phyloP scores from a whole-genome alignment of 176 grass and related monocot species.

The Tuctoria greenei region DNA sequence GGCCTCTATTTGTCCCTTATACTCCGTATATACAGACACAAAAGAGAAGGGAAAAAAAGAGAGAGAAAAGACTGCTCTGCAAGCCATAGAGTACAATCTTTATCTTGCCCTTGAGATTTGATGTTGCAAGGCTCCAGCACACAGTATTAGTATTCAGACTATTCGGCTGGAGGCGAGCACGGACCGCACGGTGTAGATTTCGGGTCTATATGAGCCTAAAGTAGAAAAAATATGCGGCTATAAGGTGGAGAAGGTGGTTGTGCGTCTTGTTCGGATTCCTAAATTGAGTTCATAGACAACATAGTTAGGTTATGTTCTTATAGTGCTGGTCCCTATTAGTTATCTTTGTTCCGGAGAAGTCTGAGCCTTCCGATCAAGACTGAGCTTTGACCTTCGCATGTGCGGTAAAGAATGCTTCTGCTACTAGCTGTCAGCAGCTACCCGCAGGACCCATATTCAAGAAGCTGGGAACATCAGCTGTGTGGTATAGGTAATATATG shows the following conservation, averaged over 20 bases:
- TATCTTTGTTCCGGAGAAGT: neutral
- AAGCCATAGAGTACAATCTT: neutral
- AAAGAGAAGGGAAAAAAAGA: neutral
- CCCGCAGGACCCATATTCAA: neutral
- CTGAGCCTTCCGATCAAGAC: constrained; percentile 3
- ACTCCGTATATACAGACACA: no score
- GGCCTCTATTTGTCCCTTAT: no score
- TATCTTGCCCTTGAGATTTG: neutral
- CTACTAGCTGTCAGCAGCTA: neutral
- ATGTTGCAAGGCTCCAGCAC: neutral
- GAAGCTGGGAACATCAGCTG: constrained; percentile 17
- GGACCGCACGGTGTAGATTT: neutral
- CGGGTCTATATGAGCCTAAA: neutral
- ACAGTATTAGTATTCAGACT: neutral
- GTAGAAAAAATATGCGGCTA: neutral
- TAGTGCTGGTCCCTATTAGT: neutral
- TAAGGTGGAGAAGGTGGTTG: neutral
- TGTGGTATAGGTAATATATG: constrained; percentile 3
- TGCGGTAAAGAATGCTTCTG: neutral
- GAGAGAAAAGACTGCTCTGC: neutral
- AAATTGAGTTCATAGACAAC: neutral
- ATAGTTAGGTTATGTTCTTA: neutral
- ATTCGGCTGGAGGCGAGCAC: neutral
- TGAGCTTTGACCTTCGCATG: neutral
- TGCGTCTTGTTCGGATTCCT: neutral